These are phyloP conservation scores for Vicia villosa DNA, from an alignment of 306 rosid species.

Conservation along the genomic window DNA sequence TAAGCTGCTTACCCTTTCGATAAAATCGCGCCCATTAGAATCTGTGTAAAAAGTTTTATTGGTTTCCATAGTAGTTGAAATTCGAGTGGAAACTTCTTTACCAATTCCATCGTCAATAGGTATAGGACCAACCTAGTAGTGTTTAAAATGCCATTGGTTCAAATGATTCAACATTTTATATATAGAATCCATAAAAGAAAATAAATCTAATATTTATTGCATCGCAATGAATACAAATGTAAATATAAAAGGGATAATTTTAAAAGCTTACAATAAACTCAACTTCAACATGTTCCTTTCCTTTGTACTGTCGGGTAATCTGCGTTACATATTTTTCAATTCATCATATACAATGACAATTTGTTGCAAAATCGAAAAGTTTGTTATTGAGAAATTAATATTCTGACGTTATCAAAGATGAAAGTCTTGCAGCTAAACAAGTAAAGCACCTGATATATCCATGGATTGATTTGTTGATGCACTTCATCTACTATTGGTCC, in stretches of 20 bases:
- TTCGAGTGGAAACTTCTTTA: conserved; percentile 78
- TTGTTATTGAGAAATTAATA: conserved; percentile 30
- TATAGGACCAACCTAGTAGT: conserved; percentile 87
- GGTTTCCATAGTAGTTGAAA: conserved; percentile 62
- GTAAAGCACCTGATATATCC: conserved; percentile 62
- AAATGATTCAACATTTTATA: conserved; percentile 21
- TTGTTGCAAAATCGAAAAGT: conserved; percentile 15
- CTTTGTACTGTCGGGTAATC: conserved; percentile 81
- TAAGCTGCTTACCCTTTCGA: conserved; percentile 73
- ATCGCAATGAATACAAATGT: conserved; percentile 22
- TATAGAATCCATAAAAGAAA: conserved; percentile 24
- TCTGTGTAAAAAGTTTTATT: conserved; percentile 88
- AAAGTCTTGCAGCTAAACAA: conserved; percentile 27
- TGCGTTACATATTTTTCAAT: conserved; percentile 41
- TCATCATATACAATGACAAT: conserved; percentile 24
- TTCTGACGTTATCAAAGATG: conserved; percentile 5
- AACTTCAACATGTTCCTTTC: conserved; percentile 91
- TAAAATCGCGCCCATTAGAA: conserved; percentile 95
- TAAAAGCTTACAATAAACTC: conserved; percentile 81
- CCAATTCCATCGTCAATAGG: conserved; percentile 90
- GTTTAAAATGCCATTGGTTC: conserved; percentile 21
- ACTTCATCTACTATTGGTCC: conserved; percentile 62
- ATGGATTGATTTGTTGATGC: conserved; percentile 58
- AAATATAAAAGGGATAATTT: conserved; percentile 22
- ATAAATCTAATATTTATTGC: conserved; percentile 11